Conservation (phyloP, 164 flowering plant genomes). For the Santalum album region DNA sequence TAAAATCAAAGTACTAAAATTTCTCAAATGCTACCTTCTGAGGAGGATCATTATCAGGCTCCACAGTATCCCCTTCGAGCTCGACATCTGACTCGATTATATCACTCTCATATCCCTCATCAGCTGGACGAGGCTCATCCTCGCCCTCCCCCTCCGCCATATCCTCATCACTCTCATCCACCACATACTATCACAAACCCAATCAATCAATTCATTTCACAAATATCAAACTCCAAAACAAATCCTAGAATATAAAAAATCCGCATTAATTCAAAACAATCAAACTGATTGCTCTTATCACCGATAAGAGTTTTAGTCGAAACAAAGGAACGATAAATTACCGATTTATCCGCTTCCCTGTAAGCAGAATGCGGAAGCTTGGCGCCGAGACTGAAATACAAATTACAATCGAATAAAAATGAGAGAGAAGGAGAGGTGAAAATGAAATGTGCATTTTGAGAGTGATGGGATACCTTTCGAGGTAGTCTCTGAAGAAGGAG, state of each 20-base stretch:
- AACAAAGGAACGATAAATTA: no score
- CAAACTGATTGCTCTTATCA: no score
- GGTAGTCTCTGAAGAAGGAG: slow-evolving; percentile 85
- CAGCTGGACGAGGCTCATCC: slow-evolving; percentile 5
- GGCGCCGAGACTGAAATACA: slow-evolving; percentile 59
- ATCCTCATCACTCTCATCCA: slow-evolving; percentile 57
- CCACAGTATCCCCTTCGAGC: slow-evolving; percentile 79
- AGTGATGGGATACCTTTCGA: slow-evolving; percentile 47
- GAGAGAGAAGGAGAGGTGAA: neutral
- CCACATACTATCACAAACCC: slow-evolving; percentile 14
- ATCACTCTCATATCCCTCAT: slow-evolving; percentile 57
- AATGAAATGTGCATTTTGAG: neutral
- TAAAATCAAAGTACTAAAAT: neutral
- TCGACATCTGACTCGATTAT: slow-evolving; percentile 84
- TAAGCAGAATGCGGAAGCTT: slow-evolving; percentile 54
- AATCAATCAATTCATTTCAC: neutral
- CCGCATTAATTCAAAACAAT: neutral
- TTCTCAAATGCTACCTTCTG: slow-evolving; percentile 46
- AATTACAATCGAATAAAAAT: neutral
- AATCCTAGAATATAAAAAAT: neutral
- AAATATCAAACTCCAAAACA: no score
- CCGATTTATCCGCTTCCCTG: slow-evolving; percentile 22
- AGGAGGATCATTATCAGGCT: slow-evolving; percentile 84
- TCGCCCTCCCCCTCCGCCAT: slow-evolving; percentile 16
- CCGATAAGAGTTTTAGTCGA: no score